Percentiles rank a stretch among this genome's conserved stretches.
Evolutionary conservation across 257 asterid species (phyloP).

Genomic region (Nicotiana paniculata): DNA sequence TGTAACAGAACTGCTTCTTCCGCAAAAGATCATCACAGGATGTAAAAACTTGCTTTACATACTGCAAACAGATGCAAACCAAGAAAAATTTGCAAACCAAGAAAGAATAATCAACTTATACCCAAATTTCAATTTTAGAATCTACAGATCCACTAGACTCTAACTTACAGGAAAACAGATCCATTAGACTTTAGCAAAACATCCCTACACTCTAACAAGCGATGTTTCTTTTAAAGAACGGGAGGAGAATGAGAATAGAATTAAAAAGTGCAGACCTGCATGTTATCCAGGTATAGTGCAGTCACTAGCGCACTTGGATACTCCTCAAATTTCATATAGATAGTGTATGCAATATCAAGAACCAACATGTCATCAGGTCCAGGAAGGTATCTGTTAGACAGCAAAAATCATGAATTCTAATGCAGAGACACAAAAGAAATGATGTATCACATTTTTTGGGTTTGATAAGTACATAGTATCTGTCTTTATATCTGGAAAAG

Average conservation of each 20-base stretch:
- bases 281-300: conserved; percentile 71
- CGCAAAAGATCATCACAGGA: conserved; percentile 46
- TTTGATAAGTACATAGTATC: not conserved
- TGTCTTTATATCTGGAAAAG: not conserved
- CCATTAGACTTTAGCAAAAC: not conserved
- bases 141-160: not conserved
- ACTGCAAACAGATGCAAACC: conserved; percentile 41
- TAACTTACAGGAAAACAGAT: not conserved
- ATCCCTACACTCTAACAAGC: not conserved
- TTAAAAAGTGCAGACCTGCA: conserved; percentile 46
- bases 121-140: not conserved
- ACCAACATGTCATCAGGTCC: conserved; percentile 84
- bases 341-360: conserved; percentile 68
- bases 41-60: conserved; percentile 65
- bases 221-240: not conserved
- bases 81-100: not conserved
- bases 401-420: conserved; percentile 13
- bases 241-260: not conserved
- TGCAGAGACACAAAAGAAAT: not conserved
- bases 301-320: conserved; percentile 76
- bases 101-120: not conserved
- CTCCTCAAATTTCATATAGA: conserved; percentile 80
- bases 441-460: not conserved
- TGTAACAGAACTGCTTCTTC: conserved; percentile 76
- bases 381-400: conserved; percentile 66